Percentiles rank a stretch among this genome's conserved stretches.
Conservation (phyloP, 306 rosid genomes). For the Acacia crassicarpa region DNA sequence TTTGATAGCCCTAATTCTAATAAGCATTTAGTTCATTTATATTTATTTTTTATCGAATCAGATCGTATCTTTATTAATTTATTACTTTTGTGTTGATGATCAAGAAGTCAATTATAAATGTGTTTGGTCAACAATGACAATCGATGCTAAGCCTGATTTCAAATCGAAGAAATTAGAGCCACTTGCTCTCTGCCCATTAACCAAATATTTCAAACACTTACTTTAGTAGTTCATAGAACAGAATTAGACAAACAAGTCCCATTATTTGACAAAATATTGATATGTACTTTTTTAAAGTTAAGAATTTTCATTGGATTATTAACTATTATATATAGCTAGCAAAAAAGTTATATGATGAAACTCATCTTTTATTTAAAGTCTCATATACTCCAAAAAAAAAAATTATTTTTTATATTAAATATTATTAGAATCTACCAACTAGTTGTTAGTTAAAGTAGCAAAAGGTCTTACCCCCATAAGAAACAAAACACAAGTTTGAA, state of each 20-base stretch:
- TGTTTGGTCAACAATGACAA: not conserved
- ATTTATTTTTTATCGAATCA: not conserved
- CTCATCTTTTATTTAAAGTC: too few species aligned
- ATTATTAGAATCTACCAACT: too few species aligned
- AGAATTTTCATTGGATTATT: too few species aligned
- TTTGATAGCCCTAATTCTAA: not conserved
- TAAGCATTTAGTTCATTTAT: not conserved
- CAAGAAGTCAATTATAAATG: not conserved
- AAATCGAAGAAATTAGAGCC: not conserved
- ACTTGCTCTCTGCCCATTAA: not conserved
- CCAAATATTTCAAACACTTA: not conserved
- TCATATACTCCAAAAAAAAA: too few species aligned
- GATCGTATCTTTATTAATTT: not conserved
- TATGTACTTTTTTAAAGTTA: too few species aligned
- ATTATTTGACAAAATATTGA: not conserved
- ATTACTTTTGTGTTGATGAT: not conserved
- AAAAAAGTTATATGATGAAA: too few species aligned
- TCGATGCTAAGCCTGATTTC: not conserved
- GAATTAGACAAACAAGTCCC: not conserved
- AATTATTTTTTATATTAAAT: too few species aligned
- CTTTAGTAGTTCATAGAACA: not conserved
- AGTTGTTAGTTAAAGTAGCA: too few species aligned
- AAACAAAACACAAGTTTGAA: too few species aligned
- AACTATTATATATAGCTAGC: too few species aligned
- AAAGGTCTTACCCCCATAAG: too few species aligned